Percentiles rank a stretch among this genome's conserved stretches.
Conservation (phyloP, 2,329 filamentous ascomycete genomes). For the Stagonosporopsis tanaceti region DNA sequence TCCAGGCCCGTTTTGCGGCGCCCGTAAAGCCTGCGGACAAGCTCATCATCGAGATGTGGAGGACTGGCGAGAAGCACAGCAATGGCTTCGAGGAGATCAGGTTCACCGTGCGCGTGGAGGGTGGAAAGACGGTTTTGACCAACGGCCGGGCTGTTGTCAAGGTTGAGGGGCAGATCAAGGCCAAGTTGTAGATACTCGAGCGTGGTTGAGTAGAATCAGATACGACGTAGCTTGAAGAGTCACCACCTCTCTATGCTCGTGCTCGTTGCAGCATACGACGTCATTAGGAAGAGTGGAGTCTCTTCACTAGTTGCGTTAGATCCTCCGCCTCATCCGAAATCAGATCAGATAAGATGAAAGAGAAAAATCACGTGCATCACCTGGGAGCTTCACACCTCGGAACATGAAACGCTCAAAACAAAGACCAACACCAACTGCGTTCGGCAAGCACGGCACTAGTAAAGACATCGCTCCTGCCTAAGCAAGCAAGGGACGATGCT, state of each 20-base stretch:
- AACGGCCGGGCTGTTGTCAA: conserved; percentile 85
- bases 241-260: neutral
- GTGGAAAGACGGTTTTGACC: conserved; percentile 84
- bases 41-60: conserved; percentile 83
- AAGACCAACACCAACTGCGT: conserved; percentile 10
- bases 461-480: conserved; percentile 20
- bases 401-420: conserved; percentile 13
- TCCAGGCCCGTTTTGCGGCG: conserved; percentile 85
- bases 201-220: neutral
- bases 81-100: conserved; percentile 79
- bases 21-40: conserved; percentile 86
- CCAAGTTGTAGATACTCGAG: conserved; percentile 44
- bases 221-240: neutral
- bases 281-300: conserved; percentile 5
- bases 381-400: neutral
- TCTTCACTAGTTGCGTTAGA: conserved; percentile 25
- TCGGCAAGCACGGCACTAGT: conserved; percentile 30
- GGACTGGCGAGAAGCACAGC: conserved; percentile 70
- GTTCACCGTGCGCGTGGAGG: conserved; percentile 79
- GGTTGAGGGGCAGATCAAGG: conserved; percentile 58
- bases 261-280: conserved; percentile 1
- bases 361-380: conserved; percentile 12
- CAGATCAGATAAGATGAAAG: conserved; percentile 41
- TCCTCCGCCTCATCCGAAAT: conserved; percentile 26
- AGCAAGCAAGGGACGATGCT: conserved; percentile 20